Conservation (phyloP, 1,284 basidiomycete species). For the Psilocybe mexicana region DNA sequence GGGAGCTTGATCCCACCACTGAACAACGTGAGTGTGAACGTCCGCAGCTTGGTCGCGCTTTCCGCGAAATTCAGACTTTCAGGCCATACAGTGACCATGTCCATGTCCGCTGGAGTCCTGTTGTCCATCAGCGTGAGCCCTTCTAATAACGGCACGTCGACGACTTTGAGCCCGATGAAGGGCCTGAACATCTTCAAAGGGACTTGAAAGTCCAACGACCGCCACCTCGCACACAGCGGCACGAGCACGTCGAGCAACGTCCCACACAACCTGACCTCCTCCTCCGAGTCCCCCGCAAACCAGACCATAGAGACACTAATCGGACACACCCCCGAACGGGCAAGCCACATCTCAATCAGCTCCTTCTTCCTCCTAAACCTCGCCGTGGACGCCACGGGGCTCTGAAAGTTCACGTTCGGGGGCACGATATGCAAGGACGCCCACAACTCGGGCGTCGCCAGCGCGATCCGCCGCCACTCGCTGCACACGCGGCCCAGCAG, state of each 20-base stretch:
- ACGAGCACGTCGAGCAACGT: constrained; percentile 23
- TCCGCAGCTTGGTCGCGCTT: constrained; percentile 16
- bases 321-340: constrained; percentile 27
- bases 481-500: constrained; percentile 31
- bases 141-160: constrained; percentile 25
- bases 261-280: constrained; percentile 24
- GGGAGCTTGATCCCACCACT: constrained; percentile 27
- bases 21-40: constrained; percentile 27
- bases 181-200: constrained; percentile 29
- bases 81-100: constrained; percentile 21
- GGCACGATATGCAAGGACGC: constrained; percentile 28
- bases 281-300: constrained; percentile 26
- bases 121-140: constrained; percentile 27
- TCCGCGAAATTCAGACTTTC: constrained; percentile 24
- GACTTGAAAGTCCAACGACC: constrained; percentile 26
- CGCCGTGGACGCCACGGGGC: constrained; percentile 15
- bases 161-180: constrained; percentile 20
- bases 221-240: constrained; percentile 25
- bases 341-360: constrained; percentile 27
- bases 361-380: constrained; percentile 24
- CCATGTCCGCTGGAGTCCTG: constrained; percentile 20
- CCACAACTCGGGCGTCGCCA: constrained; percentile 29
- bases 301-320: constrained; percentile 28
- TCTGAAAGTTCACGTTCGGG: constrained; percentile 23
- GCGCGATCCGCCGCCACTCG: constrained; percentile 27